Evolutionary conservation across 1,284 basidiomycete species (phyloP), one percentile per base, ranked within the genome.

Genomic region (Rhodotorula sp.): DNA sequence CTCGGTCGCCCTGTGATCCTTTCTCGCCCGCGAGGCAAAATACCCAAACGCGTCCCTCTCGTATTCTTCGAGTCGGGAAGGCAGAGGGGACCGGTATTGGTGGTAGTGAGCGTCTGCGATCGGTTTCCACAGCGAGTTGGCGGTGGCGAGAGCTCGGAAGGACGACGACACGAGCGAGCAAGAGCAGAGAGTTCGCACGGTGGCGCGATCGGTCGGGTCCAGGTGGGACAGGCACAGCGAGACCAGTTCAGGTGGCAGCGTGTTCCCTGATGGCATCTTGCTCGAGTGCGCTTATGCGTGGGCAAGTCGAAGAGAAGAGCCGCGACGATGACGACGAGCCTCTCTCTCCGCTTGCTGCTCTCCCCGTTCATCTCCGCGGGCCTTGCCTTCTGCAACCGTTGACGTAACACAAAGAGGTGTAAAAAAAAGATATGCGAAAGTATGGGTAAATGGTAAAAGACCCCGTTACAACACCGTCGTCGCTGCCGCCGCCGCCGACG

Each of bases 161-260:
- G 64, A 19, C 0, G n/a, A 26, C 5, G 63, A 62, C 38, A 43
- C 55, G 59, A 58, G 59, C 31, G 63, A 54, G 26, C 43, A 49
- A 47, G 60, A 52, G 59, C 66, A 21, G 15, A 71, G 57, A 4
- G 70, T 68, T 5, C 56, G 56, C n/a, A 71, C 26, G 12, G 70
- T 71, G 3, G 21, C 7, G 7, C 23, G 5, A 18, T 62, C 63
- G 31, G 12, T 5, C 2, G 66, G 60, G 23, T 64, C 60, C 28
- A 71, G 60, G 1, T 48, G 45, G 6, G 45, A 21, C 23, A 71
- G 57, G 23, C 43, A 55, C 23, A 34, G n/a, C 34, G 59, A 57
- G 26, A 71, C 26, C 45, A 71, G 66, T 23, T 71, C 70, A 28
- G 66, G 63, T 0, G 70, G 70, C 1, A 71, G 70, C 2, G 23